Conservation (phyloP, 768 basidiomycete genomes). For the Mycena galericulata region DNA sequence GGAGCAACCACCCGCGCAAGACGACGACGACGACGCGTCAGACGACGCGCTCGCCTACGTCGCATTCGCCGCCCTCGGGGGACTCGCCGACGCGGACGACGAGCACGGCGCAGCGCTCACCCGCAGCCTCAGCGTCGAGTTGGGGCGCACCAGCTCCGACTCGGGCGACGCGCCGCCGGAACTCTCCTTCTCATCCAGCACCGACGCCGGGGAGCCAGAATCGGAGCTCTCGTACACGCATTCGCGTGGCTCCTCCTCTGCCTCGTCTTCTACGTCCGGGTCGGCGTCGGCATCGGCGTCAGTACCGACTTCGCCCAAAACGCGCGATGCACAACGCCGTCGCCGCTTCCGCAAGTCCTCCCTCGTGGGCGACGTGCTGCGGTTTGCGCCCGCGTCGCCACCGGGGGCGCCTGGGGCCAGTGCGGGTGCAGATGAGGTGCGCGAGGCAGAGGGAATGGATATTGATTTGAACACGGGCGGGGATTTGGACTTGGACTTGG, state of each 20-base stretch:
- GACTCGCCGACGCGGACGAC: no score
- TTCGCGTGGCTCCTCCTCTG: slow-evolving; percentile 45
- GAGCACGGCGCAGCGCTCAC: no score
- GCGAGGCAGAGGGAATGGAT: background rate
- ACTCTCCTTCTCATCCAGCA: no score
- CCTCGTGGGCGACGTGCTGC: slow-evolving; percentile 27
- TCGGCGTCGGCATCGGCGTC: slow-evolving; percentile 56
- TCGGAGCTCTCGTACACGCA: slow-evolving; percentile 3
- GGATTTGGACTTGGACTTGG: no score
- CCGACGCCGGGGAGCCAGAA: no score
- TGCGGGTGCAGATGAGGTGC: background rate
- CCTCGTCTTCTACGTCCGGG: slow-evolving; percentile 48
- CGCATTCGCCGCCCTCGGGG: background rate
- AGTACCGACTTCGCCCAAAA: slow-evolving; percentile 7
- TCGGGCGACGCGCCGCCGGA: no score
- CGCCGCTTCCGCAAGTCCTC: slow-evolving; percentile 32
- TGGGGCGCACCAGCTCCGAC: no score
- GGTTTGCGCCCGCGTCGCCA: slow-evolving; percentile 29
- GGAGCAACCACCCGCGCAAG: background rate
- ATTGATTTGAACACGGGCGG: no score
- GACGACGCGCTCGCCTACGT: background rate
- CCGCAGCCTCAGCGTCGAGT: no score
- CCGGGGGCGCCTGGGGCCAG: background rate
- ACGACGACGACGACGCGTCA: background rate
- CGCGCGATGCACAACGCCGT: no score